These are phyloP conservation scores for Dictyostelium purpureum DNA, from an alignment of 78 protist genomes.

Conservation along the genomic window DNA sequence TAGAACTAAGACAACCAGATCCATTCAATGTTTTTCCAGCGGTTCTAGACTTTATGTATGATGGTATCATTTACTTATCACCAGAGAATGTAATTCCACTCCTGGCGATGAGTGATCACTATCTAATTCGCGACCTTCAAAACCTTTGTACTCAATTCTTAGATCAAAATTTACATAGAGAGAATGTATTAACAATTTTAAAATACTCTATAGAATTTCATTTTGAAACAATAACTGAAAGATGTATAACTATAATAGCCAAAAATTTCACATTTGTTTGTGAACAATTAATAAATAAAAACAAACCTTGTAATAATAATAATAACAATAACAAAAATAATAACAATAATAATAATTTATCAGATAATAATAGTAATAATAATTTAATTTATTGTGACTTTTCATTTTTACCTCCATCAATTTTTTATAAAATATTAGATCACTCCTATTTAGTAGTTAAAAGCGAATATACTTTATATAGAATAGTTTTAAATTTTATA, in stretches of 20 bases:
- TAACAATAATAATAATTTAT: slow-evolving; percentile 4
- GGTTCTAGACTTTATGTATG: slow-evolving; percentile 80
- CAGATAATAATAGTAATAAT: neutral
- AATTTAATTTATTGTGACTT: neutral
- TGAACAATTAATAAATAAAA: slow-evolving; percentile 9
- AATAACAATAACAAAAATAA: slow-evolving; percentile 16
- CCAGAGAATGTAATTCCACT: slow-evolving; percentile 76
- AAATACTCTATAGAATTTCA: slow-evolving; percentile 30
- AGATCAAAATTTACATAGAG: slow-evolving; percentile 33
- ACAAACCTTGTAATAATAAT: neutral
- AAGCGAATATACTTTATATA: slow-evolving; percentile 56
- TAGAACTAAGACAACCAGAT: slow-evolving; percentile 49
- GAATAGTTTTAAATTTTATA: slow-evolving; percentile 40
- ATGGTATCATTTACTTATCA: slow-evolving; percentile 60
- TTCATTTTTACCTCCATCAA: slow-evolving; percentile 22
- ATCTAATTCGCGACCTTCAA: slow-evolving; percentile 44
- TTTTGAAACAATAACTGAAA: slow-evolving; percentile 49
- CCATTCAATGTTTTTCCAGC: slow-evolving; percentile 53
- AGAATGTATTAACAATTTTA: slow-evolving; percentile 60
- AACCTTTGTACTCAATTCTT: slow-evolving; percentile 24
- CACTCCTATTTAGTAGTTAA: slow-evolving; percentile 76
- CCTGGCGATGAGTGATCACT: slow-evolving; percentile 78
- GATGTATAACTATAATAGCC: slow-evolving; percentile 44
- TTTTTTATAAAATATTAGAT: slow-evolving; percentile 36
- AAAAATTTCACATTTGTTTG: slow-evolving; percentile 79